These are phyloP conservation scores for Brassica balearica DNA, from an alignment of 441 rosid genomes.

Conservation along the genomic window DNA sequence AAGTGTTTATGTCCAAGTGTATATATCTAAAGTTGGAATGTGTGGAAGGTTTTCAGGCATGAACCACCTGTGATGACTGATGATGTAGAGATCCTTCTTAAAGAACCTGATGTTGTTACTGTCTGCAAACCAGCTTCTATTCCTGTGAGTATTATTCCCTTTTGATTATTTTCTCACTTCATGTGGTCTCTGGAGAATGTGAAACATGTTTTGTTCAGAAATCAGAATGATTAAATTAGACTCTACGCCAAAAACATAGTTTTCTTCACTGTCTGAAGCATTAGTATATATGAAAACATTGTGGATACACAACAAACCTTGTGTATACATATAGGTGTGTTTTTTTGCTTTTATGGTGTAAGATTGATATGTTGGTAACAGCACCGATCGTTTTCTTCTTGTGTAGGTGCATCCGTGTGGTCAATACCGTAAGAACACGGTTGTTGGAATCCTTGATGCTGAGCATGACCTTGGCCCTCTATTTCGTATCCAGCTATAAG, in stretches of 20 bases:
- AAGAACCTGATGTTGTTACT: constrained; percentile 77
- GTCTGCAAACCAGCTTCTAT: constrained; percentile 89
- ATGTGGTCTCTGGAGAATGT: constrained; percentile 5
- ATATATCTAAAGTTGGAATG: constrained; percentile 35
- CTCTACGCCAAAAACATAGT: background rate
- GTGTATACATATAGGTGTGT: background rate
- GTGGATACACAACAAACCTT: background rate
- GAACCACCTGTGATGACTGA: constrained; percentile 88
- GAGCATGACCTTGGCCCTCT: constrained; percentile 78
- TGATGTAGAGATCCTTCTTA: constrained; percentile 64
- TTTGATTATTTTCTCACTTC: background rate
- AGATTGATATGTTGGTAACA: constrained; percentile 4
- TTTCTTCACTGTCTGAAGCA: background rate
- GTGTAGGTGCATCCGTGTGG: constrained; percentile 97
- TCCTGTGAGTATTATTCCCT: constrained; percentile 62
- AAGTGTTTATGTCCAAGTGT: background rate
- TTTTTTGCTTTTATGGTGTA: constrained; percentile 15
- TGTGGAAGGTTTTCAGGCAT: constrained; percentile 66
- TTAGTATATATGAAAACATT: background rate
- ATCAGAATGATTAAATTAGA: constrained; percentile 3
- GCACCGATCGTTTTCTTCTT: background rate
- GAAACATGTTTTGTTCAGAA: background rate
- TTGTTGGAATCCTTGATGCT: constrained; percentile 95
- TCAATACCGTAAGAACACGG: constrained; percentile 93
- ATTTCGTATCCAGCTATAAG: constrained; percentile 73